Percentiles rank a stretch among this genome's conserved stretches.
Conservation (phyloP, 169 alveolate genomes). For the Plasmodium vivax region DNA sequence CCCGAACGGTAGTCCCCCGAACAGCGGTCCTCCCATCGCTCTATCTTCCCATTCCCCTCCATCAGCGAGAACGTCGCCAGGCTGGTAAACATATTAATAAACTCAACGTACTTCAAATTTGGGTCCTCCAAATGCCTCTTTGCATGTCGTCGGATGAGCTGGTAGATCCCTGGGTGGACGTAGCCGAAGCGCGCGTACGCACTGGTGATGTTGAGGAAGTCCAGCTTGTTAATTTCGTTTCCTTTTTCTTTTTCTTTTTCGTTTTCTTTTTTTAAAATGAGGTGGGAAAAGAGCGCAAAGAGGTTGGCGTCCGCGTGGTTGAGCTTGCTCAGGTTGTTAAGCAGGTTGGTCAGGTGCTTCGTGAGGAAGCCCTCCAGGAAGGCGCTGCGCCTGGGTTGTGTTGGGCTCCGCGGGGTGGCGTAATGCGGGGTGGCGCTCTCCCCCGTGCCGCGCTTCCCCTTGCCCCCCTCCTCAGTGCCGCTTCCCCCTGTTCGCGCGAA, state of each 20-base stretch:
- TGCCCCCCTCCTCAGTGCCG: not conserved
- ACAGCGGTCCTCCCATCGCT: not conserved
- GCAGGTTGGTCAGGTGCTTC: conserved; percentile 52
- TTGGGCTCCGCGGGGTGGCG: not conserved
- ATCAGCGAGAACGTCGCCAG: conserved; percentile 22
- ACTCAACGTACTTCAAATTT: conserved; percentile 44
- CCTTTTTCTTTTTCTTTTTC: conserved; percentile 28
- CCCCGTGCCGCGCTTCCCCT: too few species aligned
- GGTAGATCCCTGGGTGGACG: conserved; percentile 4
- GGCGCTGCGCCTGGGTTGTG: not conserved
- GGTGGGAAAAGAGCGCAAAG: conserved; percentile 26
- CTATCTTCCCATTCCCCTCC: not conserved
- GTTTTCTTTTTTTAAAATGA: conserved; percentile 42
- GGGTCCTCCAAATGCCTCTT: not conserved
- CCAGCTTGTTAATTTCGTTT: conserved; percentile 40
- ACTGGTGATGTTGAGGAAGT: conserved; percentile 55
- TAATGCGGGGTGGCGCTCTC: too few species aligned
- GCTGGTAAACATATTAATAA: conserved; percentile 62
- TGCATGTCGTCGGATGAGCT: conserved; percentile 2
- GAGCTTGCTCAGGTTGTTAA: conserved; percentile 59
- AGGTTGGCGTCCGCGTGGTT: conserved; percentile 48
- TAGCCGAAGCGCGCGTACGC: conserved; percentile 42
- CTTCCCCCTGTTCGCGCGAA: not conserved
- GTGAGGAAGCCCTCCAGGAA: conserved; percentile 15
- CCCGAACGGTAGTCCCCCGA: not conserved